Evolutionary conservation across 805 yeast genomes (phyloP).

Genomic region (Candida endomychidarum): DNA sequence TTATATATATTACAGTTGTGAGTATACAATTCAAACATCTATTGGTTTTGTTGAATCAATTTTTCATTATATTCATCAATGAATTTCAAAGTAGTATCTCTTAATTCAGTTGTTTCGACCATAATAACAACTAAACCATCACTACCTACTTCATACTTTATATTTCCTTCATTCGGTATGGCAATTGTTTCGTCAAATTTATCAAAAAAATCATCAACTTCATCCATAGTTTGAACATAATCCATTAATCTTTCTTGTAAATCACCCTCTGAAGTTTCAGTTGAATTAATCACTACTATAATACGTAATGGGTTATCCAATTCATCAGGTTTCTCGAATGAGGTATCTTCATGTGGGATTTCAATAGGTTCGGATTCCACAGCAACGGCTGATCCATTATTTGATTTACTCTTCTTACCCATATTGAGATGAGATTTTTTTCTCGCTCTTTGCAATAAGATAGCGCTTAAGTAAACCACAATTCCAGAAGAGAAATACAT

Average conservation of each 20-base stretch:
- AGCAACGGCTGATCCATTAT: constrained; percentile 11
- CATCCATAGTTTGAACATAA: constrained; percentile 45
- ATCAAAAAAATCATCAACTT: constrained; percentile 53
- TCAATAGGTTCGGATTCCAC: constrained; percentile 12
- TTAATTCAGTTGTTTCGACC: constrained; percentile 43
- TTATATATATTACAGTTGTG: too few relatives aligned
- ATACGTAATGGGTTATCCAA: constrained; percentile 50
- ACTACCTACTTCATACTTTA: constrained; percentile 60
- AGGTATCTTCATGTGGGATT: constrained; percentile 8
- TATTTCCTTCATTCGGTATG: constrained; percentile 52
- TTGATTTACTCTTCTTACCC: constrained; percentile 13
- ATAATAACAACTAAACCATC: constrained; percentile 59
- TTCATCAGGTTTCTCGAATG: constrained; percentile 22
- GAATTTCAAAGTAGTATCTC: constrained; percentile 39
- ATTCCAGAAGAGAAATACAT: too few relatives aligned
- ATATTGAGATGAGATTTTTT: constrained; percentile 8
- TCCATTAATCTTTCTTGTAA: constrained; percentile 50
- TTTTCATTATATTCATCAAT: constrained; percentile 38
- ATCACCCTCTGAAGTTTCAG: constrained; percentile 38
- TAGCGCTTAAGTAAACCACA: not conserved
- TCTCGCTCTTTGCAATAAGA: not conserved
- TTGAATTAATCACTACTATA: constrained; percentile 40
- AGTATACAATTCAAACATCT: too few relatives aligned
- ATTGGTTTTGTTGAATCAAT: constrained; percentile 2
- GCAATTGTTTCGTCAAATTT: constrained; percentile 51